Evolutionary conservation across 108 stramenopile species (phyloP), one percentile per base, ranked within the genome.

Genomic region (Licmophora abbreviata): DNA sequence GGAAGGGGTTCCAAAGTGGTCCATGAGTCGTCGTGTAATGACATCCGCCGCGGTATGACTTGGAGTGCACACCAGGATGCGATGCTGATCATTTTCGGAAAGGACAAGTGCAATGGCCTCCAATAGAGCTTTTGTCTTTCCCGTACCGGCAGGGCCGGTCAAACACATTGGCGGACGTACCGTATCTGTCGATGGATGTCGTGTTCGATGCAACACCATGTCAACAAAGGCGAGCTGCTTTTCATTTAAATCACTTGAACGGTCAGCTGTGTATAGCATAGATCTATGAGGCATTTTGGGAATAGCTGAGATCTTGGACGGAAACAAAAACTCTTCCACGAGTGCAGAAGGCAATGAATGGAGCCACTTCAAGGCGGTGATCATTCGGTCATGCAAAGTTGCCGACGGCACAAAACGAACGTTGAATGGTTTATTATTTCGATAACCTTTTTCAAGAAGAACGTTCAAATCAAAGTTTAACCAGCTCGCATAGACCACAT

Each of bases 21-120:
- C 41, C 47, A 49, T 47, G 14, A 86, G 51, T 27, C 80, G 61
- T 22, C 53, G 47, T 4, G 78, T 82, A 24, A 86, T 65, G 29
- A 82, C 80, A 55, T 86, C 76, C 26, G 68, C 68, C 17, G 84
- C 84, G 10, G 84, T 76, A 58, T 86, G 84, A 35, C 68, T 71
- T 18, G 84, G 84, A 22, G 78, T 70, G 43, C 84, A 86, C 5
- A 86, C 54, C 40, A 85, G 60, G 8, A 81, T 54, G 14, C 6
- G 37, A 15, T 40, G 51, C 17, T 25, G 12, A 21, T 48, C 40
- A 33, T 20, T 45, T n/a, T 11, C 21, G 3, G 62, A 67, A 32
- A 81, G 44, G 12, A 66, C 56, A 47, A 74, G 61, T 0, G 56
- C 50, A 42, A 86, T 62, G 0, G 68, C 63, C 8, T 48, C 36